Evolutionary conservation across 805 yeast genomes (phyloP).

Genomic region (Lipomyces japonicus): DNA sequence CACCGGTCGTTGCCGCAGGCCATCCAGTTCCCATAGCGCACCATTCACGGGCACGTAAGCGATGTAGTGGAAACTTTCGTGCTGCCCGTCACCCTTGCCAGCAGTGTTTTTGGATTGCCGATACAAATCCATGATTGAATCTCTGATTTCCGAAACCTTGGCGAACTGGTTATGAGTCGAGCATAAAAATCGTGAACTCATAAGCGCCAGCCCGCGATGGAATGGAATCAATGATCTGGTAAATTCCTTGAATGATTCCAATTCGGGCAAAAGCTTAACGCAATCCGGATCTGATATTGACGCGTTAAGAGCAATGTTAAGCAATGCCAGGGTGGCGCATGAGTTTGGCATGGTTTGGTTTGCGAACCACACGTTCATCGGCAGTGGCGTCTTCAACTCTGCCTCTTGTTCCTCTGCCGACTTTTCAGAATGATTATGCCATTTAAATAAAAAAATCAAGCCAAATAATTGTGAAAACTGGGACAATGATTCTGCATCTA

Average conservation of each 20-base stretch:
- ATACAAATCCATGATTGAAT: conserved; percentile 5
- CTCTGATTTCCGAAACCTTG: conserved; percentile 15
- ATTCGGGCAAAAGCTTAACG: conserved; percentile 9
- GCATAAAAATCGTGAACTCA: conserved; percentile 15
- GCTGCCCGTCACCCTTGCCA: conserved; percentile 29
- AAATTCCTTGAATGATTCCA: conserved; percentile 8
- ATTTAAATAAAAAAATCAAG: conserved; percentile 19
- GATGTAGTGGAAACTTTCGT: conserved; percentile 54
- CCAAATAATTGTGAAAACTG: conserved; percentile 5
- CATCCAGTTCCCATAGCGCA: conserved; percentile 54
- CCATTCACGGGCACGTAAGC: conserved; percentile 50
- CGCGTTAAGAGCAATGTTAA: conserved; percentile 17
- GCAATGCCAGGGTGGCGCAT: conserved; percentile 22
- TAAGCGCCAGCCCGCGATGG: conserved; percentile 18
- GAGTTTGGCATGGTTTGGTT: conserved; percentile 21
- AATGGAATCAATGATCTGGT: conserved; percentile 14
- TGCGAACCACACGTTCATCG: conserved; percentile 20
- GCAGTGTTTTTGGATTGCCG: background rate
- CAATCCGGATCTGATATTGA: background rate
- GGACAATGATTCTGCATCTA: conserved; percentile 10
- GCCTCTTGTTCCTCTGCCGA: background rate
- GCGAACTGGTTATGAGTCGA: conserved; percentile 16
- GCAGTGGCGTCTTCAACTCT: background rate
- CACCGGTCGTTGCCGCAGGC: conserved; percentile 9
- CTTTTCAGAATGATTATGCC: conserved; percentile 4